Conservation (phyloP, 495 filamentous ascomycete species). For the Apiosordaria backusii region DNA sequence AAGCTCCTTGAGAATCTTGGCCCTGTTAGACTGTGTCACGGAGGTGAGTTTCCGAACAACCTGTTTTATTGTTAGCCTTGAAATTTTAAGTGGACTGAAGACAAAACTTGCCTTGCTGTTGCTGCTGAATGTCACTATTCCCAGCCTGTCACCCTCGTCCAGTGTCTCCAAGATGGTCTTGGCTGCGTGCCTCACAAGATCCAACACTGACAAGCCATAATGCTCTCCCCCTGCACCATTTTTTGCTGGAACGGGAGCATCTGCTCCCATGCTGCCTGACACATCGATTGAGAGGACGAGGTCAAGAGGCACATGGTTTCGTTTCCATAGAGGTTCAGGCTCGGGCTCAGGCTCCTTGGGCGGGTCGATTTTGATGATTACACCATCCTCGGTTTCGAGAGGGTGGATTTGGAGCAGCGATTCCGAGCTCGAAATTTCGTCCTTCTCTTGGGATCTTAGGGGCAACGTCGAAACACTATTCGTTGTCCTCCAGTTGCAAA, state of each 20-base stretch:
- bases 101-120: slow-evolving; percentile 24
- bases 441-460: not conserved
- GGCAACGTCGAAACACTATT: not conserved
- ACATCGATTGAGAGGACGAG: slow-evolving; percentile 48
- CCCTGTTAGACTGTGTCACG: slow-evolving; percentile 37
- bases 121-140: slow-evolving; percentile 43
- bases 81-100: not conserved
- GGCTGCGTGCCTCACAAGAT: slow-evolving; percentile 46
- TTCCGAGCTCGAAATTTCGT: slow-evolving; percentile 11
- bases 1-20: slow-evolving; percentile 28
- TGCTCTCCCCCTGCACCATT: slow-evolving; percentile 30
- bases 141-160: slow-evolving; percentile 39
- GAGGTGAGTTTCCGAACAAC: slow-evolving; percentile 35
- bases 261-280: slow-evolving; percentile 41
- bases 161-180: slow-evolving; percentile 43
- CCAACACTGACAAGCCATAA: slow-evolving; percentile 39
- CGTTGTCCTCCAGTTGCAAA: not conserved
- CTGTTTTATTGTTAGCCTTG: slow-evolving; percentile 21
- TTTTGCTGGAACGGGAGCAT: slow-evolving; percentile 31
- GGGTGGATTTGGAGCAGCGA: slow-evolving; percentile 33
- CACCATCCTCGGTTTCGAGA: slow-evolving; percentile 25
- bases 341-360: slow-evolving; percentile 28
- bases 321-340: not conserved
- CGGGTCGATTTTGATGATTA: slow-evolving; percentile 39
- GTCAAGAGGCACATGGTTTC: slow-evolving; percentile 40